A percentile compares a stretch with the other conserved stretches of the same genome.
Evolutionary conservation across 1,284 basidiomycete genomes (phyloP).

Genomic region (Ceratobasidium sp.): DNA sequence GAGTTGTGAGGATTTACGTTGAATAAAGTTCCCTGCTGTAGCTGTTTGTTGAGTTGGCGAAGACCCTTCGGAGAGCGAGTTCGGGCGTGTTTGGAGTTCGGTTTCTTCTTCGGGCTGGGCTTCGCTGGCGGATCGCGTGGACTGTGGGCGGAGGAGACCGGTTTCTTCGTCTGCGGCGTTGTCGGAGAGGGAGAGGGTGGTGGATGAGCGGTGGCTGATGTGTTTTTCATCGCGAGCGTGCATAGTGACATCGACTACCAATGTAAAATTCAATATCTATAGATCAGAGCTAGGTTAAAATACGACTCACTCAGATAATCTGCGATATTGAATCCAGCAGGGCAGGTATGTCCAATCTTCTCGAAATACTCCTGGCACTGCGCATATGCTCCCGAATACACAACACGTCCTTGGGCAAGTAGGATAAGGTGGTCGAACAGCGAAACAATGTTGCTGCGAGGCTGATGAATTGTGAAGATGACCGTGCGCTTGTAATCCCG

Average conservation of each 20-base stretch:
- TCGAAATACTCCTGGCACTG: conserved; percentile 85
- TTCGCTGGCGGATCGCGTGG: conserved; percentile 56
- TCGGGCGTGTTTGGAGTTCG: conserved; percentile 62
- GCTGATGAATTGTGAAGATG: conserved; percentile 97
- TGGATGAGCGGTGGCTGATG: conserved; percentile 16
- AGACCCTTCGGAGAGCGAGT: conserved; percentile 58
- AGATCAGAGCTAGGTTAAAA: too few relatives aligned
- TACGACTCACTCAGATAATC: conserved; percentile 84
- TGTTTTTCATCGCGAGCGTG: conserved; percentile 64
- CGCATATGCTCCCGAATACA: conserved; percentile 82
- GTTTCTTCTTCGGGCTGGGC: conserved; percentile 60
- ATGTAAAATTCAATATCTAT: neutral
- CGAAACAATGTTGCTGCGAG: conserved; percentile 96
- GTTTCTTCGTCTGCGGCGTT: conserved; percentile 66
- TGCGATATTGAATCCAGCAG: conserved; percentile 96
- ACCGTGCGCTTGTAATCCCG: conserved; percentile 94
- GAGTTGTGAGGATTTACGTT: conserved; percentile 79
- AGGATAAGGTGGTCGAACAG: conserved; percentile 93
- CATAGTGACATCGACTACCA: conserved; percentile 86
- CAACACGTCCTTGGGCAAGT: conserved; percentile 82
- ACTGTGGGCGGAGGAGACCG: conserved; percentile 53
- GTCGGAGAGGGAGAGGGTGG: conserved; percentile 26
- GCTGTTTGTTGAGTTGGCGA: conserved; percentile 49
- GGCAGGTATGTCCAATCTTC: conserved; percentile 83
- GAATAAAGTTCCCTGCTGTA: conserved; percentile 64